Conservation (phyloP, 2,329 filamentous ascomycete species). For the Xylariaceae sp. region DNA sequence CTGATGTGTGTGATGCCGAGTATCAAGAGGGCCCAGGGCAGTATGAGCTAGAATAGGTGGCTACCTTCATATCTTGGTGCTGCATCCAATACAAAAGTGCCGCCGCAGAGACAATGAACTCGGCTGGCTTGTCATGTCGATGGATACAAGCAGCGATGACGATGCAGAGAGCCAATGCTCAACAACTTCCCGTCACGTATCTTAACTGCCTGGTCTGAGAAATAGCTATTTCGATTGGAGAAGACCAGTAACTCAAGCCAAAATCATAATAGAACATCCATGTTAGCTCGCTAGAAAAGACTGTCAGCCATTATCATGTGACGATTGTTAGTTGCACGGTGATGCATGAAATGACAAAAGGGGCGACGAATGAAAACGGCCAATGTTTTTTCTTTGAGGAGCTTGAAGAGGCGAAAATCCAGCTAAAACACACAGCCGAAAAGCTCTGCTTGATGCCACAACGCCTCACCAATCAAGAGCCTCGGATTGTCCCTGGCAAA, state of each 20-base stretch:
- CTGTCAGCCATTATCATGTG: background rate
- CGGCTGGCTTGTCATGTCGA: background rate
- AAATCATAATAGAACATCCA: background rate
- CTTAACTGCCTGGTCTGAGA: background rate
- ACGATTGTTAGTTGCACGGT: background rate
- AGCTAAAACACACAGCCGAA: background rate
- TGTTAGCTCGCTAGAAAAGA: background rate
- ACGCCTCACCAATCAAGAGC: background rate
- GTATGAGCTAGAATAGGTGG: background rate
- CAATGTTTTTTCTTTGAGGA: background rate
- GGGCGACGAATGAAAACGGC: background rate
- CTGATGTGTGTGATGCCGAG: background rate
- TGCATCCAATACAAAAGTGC: background rate
- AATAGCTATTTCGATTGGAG: background rate
- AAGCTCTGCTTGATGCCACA: background rate
- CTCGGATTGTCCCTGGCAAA: conserved; percentile 2
- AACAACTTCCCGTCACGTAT: background rate
- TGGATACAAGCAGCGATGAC: background rate
- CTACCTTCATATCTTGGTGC: background rate
- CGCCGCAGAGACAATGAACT: background rate
- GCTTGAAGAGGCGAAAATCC: background rate
- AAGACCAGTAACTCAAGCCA: background rate
- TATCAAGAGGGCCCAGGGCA: background rate
- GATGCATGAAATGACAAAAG: background rate
- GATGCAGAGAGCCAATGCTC: background rate